These are phyloP conservation scores for Micractinium conductrix DNA, from an alignment of 139 green algal species.

Conservation along the genomic window DNA sequence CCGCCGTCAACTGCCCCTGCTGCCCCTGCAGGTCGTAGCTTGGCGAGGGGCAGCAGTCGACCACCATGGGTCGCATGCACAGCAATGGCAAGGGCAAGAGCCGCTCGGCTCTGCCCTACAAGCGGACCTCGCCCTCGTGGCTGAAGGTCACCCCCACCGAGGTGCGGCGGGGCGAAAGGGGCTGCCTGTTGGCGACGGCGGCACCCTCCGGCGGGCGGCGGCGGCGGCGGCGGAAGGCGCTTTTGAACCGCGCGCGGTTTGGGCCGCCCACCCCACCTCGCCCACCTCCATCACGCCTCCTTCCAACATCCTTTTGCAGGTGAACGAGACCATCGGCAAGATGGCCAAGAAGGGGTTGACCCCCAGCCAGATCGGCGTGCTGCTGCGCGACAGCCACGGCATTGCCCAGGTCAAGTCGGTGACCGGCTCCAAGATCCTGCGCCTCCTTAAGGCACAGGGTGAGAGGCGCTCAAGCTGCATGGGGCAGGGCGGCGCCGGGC, in stretches of 20 bases:
- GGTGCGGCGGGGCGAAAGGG: conserved; percentile 42
- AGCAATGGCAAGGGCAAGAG: conserved; percentile 91
- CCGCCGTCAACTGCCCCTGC: too few relatives aligned
- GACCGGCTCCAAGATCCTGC: conserved; percentile 96
- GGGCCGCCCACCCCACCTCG: too few relatives aligned
- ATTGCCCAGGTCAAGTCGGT: conserved; percentile 91
- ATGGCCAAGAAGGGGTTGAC: conserved; percentile 98
- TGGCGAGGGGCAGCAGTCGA: conserved; percentile 35
- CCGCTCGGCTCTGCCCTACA: conserved; percentile 95
- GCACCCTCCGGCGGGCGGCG: too few relatives aligned
- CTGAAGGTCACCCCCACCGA: conserved; percentile 81
- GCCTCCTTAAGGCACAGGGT: conserved; percentile 93
- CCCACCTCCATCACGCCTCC: not conserved
- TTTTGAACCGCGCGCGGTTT: not conserved
- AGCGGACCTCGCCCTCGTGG: conserved; percentile 89
- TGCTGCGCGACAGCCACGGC: conserved; percentile 95
- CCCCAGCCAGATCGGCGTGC: conserved; percentile 96
- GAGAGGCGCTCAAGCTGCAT: not conserved
- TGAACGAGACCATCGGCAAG: conserved; percentile 94
- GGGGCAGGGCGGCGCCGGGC: too few relatives aligned
- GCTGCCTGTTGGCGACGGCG: not conserved
- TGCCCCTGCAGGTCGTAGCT: conserved; percentile 8
- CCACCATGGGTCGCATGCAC: conserved; percentile 96
- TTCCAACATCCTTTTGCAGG: conserved; percentile 49
- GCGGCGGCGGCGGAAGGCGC: not conserved